Percentiles rank a stretch among this genome's conserved stretches.
Evolutionary conservation across 2,329 filamentous ascomycete genomes (phyloP).

Genomic region (Canariomyces notabilis): DNA sequence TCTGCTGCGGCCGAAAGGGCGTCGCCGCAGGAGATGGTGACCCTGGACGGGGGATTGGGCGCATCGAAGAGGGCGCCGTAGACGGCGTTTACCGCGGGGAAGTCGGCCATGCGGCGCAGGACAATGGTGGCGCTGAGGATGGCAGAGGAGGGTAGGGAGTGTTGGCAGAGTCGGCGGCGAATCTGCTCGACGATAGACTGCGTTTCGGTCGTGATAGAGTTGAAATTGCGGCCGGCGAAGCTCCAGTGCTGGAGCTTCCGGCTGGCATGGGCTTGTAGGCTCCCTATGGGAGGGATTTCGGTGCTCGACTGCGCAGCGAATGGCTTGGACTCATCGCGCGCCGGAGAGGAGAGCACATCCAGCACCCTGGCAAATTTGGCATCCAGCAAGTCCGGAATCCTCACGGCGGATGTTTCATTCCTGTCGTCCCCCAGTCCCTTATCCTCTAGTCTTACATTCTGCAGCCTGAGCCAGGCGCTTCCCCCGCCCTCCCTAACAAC

Average conservation of each 20-base stretch:
- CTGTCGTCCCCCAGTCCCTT: conserved; percentile 28
- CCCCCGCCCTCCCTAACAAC: conserved; percentile 68
- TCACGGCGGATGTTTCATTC: conserved; percentile 21
- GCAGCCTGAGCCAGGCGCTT: conserved; percentile 65
- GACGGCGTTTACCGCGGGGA: conserved; percentile 65
- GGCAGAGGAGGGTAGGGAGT: conserved; percentile 32
- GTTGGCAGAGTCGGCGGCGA: conserved; percentile 34
- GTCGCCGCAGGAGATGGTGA: conserved; percentile 74
- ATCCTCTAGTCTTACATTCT: conserved; percentile 47
- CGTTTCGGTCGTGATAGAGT: conserved; percentile 44
- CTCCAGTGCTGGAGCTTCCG: conserved; percentile 34
- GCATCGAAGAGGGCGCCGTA: conserved; percentile 71
- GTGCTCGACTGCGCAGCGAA: background rate
- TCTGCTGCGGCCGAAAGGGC: conserved; percentile 49
- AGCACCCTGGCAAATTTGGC: conserved; percentile 46
- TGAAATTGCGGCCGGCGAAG: conserved; percentile 24
- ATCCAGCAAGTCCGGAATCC: conserved; percentile 65
- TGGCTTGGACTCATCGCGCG: background rate
- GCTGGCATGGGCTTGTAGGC: background rate
- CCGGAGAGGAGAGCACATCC: conserved; percentile 25
- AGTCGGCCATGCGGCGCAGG: conserved; percentile 75
- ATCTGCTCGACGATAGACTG: conserved; percentile 44
- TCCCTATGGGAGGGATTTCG: conserved; percentile 1
- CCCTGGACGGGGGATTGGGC: conserved; percentile 78
- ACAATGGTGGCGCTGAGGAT: conserved; percentile 60